Base-by-base conservation (phyloP, 2,329 filamentous ascomycete species). In the Graphilbum sp. region DNA sequence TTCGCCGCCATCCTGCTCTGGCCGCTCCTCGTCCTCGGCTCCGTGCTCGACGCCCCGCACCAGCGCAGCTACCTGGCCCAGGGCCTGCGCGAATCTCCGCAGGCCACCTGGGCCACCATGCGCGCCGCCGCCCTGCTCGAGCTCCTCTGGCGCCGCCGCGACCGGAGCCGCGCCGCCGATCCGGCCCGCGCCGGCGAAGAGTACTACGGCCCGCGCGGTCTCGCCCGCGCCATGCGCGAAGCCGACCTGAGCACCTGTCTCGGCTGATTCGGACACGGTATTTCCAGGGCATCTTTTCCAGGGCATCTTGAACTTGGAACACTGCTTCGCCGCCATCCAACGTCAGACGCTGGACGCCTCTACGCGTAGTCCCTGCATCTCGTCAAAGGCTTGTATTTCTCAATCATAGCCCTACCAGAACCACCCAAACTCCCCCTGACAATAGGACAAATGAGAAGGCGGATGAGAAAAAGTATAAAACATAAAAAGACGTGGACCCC, bases 11-110 rank as follows among this genome's bases (percentile, higher is more conserved):
- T 47, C 23, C 30, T 46, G 36, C 38, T 46, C 16, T 47, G 45
- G 46, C 45, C 46, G 29, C 30, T 47, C 32, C 18, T 45, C 6
- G 36, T 47, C n/a, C 32, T 41, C 17, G 45, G 46, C n/a, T 42
- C 45, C 2, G 36, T 43, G 10, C 17, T 48, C 11, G 35, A 18
- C 6, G 25, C 34, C 34, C 18, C 35, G 2, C 27, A 39, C 32
- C 34, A 44, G 36, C 45, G 42, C 31, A n/a, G 8, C n/a, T 42
- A 40, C 15, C 20, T 45, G 16, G 32, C 38, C 16, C 35, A 44
- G 17, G 44, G 44, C 15, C 36, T 47, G 40, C 41, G 44, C 13
- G 24, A 35, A 15, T 24, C 41, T 16, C 37, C 40, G 1, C 37
- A 36, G 25, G 35, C 38, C n/a, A 40, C 42, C 5, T 46, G 43